Conservation (phyloP, 1,284 basidiomycete species). For the Ceratobasidium sp. region DNA sequence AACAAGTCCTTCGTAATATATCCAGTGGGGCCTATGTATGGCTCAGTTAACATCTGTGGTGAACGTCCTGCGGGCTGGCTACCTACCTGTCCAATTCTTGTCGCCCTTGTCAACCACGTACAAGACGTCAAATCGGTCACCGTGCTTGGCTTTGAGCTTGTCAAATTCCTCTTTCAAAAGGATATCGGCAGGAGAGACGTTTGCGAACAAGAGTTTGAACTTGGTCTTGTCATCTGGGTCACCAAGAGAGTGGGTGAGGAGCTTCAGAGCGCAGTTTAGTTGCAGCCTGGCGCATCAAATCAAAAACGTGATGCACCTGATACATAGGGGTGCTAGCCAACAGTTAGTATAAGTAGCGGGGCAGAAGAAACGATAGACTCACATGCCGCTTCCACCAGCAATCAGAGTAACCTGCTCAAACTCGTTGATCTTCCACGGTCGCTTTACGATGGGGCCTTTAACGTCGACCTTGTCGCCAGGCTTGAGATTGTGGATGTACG, state of each 20-base stretch:
- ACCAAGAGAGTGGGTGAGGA: slow-evolving; percentile 77
- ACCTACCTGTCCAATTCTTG: slow-evolving; percentile 75
- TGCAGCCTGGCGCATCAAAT: background rate
- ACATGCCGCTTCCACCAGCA: slow-evolving; percentile 91
- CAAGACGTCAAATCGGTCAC: slow-evolving; percentile 79
- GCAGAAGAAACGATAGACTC: slow-evolving; percentile 52
- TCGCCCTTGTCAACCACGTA: slow-evolving; percentile 88
- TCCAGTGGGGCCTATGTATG: slow-evolving; percentile 69
- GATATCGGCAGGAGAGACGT: slow-evolving; percentile 92
- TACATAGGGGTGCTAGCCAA: slow-evolving; percentile 61
- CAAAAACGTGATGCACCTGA: slow-evolving; percentile 54
- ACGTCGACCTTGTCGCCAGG: slow-evolving; percentile 86
- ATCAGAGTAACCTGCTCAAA: slow-evolving; percentile 90
- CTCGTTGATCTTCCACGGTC: slow-evolving; percentile 84
- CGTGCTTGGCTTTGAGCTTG: slow-evolving; percentile 74
- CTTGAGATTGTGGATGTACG: slow-evolving; percentile 77
- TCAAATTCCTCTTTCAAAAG: slow-evolving; percentile 88
- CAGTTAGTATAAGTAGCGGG: slow-evolving; percentile 16
- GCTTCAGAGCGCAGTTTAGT: slow-evolving; percentile 54
- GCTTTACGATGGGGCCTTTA: slow-evolving; percentile 92
- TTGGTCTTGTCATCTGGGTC: slow-evolving; percentile 91
- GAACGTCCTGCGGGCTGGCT: too few relatives aligned
- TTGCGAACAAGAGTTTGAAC: slow-evolving; percentile 92
- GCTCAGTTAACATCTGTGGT: background rate
- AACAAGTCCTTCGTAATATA: slow-evolving; percentile 80